Conservation (phyloP, 352 stramenopile species). For the Globisporangium polare region DNA sequence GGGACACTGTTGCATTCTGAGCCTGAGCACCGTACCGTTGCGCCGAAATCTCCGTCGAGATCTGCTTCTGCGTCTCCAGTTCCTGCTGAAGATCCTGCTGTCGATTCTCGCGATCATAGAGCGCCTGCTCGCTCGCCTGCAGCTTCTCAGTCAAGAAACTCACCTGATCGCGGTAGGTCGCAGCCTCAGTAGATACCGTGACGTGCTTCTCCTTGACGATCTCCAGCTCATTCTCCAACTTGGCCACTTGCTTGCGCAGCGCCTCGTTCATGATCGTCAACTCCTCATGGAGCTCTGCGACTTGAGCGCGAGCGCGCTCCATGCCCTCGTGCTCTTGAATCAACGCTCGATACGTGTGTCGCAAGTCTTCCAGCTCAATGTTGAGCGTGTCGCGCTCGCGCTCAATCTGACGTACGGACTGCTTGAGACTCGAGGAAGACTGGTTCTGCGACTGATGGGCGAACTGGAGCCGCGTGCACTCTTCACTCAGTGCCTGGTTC, state of each 20-base stretch:
- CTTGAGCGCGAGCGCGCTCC: constrained; percentile 49
- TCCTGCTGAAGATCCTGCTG: constrained; percentile 28
- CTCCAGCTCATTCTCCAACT: constrained; percentile 56
- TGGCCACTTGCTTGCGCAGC: constrained; percentile 54
- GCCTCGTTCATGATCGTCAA: constrained; percentile 57
- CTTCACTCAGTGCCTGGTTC: constrained; percentile 82
- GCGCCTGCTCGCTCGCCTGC: constrained; percentile 41
- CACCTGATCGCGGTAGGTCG: constrained; percentile 76
- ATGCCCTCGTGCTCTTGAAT: constrained; percentile 73
- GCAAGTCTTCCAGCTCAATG: constrained; percentile 75
- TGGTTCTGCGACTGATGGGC: constrained; percentile 47
- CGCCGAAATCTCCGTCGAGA: constrained; percentile 75
- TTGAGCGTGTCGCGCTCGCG: constrained; percentile 62
- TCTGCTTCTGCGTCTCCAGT: constrained; percentile 59
- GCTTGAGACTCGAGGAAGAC: constrained; percentile 50
- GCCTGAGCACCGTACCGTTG: constrained; percentile 72
- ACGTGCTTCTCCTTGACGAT: constrained; percentile 47
- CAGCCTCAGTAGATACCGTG: constrained; percentile 46
- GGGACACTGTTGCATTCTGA: constrained; percentile 65
- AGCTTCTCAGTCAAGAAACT: constrained; percentile 77
- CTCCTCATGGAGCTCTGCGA: constrained; percentile 56
- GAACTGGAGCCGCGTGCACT: constrained; percentile 63
- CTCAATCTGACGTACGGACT: constrained; percentile 51
- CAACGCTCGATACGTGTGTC: constrained; percentile 65
- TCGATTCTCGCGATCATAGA: constrained; percentile 24